These are phyloP conservation scores for Epithemia pelagica DNA, from an alignment of 108 stramenopile genomes.

Conservation along the genomic window DNA sequence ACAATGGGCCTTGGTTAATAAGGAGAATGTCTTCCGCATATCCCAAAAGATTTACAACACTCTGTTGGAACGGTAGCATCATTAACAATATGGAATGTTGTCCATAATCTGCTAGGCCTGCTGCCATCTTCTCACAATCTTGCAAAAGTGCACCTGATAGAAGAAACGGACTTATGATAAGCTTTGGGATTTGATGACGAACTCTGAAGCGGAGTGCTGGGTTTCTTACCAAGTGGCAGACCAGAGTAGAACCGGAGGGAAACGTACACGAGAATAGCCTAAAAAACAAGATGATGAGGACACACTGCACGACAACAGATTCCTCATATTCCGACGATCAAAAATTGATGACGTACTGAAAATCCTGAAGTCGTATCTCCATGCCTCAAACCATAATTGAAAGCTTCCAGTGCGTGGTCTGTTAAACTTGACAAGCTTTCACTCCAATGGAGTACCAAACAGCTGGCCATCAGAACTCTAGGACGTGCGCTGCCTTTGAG, in stretches of 20 bases:
- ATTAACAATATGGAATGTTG: neutral
- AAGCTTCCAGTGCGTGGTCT: neutral
- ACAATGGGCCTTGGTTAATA: neutral
- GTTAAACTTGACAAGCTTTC: neutral
- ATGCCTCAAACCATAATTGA: neutral
- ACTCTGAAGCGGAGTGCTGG: neutral
- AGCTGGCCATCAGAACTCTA: neutral
- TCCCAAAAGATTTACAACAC: neutral
- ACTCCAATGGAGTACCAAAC: neutral
- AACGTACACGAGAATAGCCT: neutral
- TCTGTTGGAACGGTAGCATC: neutral
- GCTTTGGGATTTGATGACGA: neutral
- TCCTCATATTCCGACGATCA: neutral
- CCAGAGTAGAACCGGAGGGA: neutral
- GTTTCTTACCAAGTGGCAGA: neutral
- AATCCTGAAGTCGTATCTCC: neutral
- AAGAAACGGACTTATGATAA: neutral
- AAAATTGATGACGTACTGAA: neutral
- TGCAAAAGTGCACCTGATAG: neutral
- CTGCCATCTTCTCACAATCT: neutral
- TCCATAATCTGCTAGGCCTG: neutral
- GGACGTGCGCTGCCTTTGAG: neutral
- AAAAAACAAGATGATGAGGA: too few relatives aligned
- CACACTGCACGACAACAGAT: neutral
- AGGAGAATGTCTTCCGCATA: neutral